Percentiles rank a stretch among this genome's conserved stretches.
Conservation (phyloP, 345 rosid genomes). For the Citropsis articulata region DNA sequence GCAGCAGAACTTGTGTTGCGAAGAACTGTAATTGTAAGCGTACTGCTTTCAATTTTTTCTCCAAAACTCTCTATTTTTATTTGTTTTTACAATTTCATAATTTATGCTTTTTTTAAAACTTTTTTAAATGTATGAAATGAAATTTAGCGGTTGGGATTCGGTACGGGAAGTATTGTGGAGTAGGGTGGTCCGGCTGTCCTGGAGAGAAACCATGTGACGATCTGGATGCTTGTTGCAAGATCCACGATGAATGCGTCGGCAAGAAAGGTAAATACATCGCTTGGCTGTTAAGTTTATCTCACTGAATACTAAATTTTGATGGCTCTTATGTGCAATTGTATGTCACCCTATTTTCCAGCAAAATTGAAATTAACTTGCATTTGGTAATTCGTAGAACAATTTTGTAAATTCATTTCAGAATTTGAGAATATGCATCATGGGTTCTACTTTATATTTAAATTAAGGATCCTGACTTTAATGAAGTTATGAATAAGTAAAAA, state of each 20-base stretch:
- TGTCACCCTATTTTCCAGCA: not conserved
- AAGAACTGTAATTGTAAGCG: constrained; percentile 62
- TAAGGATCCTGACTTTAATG: no score
- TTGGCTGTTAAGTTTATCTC: no score
- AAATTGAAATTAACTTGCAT: no score
- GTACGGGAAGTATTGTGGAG: constrained; percentile 95
- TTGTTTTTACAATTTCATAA: not conserved
- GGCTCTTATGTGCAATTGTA: not conserved
- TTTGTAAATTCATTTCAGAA: not conserved
- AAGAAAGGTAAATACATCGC: constrained; percentile 44
- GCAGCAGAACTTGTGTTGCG: constrained; percentile 71
- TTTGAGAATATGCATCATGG: not conserved
- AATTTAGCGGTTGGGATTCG: constrained; percentile 59
- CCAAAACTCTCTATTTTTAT: not conserved
- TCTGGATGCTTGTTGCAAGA: constrained; percentile 85
- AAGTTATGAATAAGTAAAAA: no score
- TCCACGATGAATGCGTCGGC: constrained; percentile 77
- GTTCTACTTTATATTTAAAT: no score
- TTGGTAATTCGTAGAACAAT: not conserved
- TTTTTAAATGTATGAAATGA: not conserved
- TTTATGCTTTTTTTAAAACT: not conserved
- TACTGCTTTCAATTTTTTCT: not conserved
- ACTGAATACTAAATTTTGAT: no score
- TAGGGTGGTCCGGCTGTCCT: constrained; percentile 84
- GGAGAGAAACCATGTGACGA: constrained; percentile 90